These are phyloP conservation scores for Stephanocyclus meneghinianus DNA, from an alignment of 352 stramenopile genomes.

Conservation along the genomic window DNA sequence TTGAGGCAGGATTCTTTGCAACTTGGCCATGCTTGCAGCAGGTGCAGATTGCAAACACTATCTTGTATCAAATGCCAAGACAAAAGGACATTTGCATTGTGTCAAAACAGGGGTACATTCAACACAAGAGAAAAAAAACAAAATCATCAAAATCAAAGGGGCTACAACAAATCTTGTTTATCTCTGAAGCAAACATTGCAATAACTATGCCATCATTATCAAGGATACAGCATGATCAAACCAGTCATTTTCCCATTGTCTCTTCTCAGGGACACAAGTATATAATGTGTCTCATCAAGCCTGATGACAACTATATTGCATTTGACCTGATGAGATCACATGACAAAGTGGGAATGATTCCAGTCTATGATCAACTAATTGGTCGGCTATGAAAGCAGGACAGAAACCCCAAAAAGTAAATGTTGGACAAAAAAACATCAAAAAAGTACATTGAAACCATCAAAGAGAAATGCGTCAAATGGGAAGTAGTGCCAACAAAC, in stretches of 20 bases:
- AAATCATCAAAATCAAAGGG: neutral
- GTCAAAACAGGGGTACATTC: slow-evolving; percentile 10
- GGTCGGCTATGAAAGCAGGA: neutral
- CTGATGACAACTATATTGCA: neutral
- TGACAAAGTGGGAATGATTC: neutral
- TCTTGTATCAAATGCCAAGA: slow-evolving; percentile 3
- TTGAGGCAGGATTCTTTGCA: slow-evolving; percentile 23
- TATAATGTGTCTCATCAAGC: neutral
- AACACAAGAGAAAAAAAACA: neutral
- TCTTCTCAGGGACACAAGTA: slow-evolving; percentile 10
- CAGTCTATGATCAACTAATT: neutral
- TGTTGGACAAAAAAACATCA: slow-evolving; percentile 8
- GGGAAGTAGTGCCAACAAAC: slow-evolving; percentile 32
- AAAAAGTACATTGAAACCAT: slow-evolving; percentile 1
- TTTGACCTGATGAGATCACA: neutral
- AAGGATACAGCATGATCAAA: slow-evolving; percentile 4
- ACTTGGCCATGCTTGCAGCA: slow-evolving; percentile 29
- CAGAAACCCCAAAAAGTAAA: slow-evolving; percentile 17
- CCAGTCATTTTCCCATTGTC: neutral
- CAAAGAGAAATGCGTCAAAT: slow-evolving; percentile 13
- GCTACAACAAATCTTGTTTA: neutral
- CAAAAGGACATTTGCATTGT: slow-evolving; percentile 27
- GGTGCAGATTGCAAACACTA: slow-evolving; percentile 15
- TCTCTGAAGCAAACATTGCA: neutral
- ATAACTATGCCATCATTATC: neutral